Percentiles rank a stretch among this genome's conserved stretches.
These are phyloP conservation scores for Vaccinium corymbosum DNA, from an alignment of 148 eudicot genomes.

Conservation along the genomic window DNA sequence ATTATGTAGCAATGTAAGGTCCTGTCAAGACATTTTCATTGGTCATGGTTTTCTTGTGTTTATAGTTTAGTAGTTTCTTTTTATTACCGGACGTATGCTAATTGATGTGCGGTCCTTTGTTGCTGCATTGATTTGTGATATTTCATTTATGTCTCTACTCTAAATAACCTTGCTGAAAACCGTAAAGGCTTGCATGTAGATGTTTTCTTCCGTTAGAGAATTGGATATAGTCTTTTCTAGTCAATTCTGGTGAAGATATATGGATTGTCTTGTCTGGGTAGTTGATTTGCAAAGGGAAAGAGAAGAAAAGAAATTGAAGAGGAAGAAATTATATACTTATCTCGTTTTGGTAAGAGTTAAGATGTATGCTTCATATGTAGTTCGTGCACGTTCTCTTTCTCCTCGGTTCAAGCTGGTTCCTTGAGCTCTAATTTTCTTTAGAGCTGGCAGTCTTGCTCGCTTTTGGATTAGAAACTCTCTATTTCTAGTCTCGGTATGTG, in stretches of 20 bases:
- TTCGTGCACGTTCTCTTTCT: not conserved
- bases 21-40: not conserved
- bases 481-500: not conserved
- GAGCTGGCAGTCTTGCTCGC: not conserved
- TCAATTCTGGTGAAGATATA: not conserved
- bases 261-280: not conserved
- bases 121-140: not conserved
- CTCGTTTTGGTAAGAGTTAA: not conserved
- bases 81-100: not conserved
- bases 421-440: not conserved
- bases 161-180: not conserved
- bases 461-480: not conserved
- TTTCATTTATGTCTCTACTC: not conserved
- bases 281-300: not conserved
- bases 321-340: not conserved
- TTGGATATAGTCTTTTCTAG: not conserved
- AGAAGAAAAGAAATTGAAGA: not conserved
- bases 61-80: not conserved
- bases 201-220: not conserved
- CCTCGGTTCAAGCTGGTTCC: not conserved
- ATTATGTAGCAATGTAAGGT: slow-evolving; percentile 6
- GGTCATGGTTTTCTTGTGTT: slow-evolving; percentile 9
- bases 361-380: not conserved
- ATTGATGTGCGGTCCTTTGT: not conserved
- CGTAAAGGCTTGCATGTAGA: not conserved